These are phyloP conservation scores for Oenanthe sinensis DNA, from an alignment of 129 eudicot species.

Conservation along the genomic window DNA sequence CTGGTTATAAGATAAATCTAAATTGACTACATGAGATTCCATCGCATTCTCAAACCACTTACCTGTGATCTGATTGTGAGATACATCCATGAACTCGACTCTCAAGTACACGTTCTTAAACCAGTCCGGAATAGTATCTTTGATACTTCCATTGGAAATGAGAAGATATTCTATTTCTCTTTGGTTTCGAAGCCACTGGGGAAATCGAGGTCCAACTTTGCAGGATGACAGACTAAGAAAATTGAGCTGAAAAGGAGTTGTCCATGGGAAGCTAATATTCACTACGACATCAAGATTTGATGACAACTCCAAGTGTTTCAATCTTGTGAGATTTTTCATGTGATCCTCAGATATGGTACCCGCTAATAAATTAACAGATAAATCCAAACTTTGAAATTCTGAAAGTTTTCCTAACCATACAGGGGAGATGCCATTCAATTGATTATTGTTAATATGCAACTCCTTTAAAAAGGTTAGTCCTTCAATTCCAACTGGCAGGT, in stretches of 20 bases:
- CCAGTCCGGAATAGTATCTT: conserved; percentile 10
- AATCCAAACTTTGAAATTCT: background rate
- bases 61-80: background rate
- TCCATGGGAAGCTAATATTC: conserved; percentile 3
- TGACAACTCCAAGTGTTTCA: background rate
- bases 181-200: conserved; percentile 10
- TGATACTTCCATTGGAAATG: conserved; percentile 3
- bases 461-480: background rate
- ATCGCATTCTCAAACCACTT: background rate
- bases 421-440: conserved; percentile 1
- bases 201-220: conserved; percentile 6
- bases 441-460: background rate
- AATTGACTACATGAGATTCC: background rate
- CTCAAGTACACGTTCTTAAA: background rate
- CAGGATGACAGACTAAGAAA: background rate
- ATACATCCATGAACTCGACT: background rate
- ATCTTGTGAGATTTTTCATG: conserved; percentile 2
- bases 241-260: conserved; percentile 8
- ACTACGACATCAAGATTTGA: background rate
- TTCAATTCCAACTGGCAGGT: background rate
- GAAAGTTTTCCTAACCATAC: conserved; percentile 8
- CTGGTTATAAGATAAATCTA: background rate
- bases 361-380: background rate
- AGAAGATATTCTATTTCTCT: background rate
- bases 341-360: background rate